These are phyloP conservation scores for Vicia sativa DNA, from an alignment of 306 rosid genomes.

Conservation along the genomic window DNA sequence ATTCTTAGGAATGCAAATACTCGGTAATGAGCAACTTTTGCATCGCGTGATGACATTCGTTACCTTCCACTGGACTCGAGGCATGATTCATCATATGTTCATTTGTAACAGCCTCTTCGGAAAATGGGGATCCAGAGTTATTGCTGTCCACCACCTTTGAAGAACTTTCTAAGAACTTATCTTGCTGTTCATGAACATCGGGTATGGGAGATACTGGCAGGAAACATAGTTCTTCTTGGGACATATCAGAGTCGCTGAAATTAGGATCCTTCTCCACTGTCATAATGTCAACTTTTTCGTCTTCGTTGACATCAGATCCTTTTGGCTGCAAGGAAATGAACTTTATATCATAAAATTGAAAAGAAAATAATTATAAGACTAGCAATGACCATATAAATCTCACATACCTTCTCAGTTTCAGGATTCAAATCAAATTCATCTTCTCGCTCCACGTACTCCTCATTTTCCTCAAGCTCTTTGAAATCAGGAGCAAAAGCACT, in stretches of 20 bases:
- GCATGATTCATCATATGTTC: conserved; percentile 66
- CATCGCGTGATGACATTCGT: conserved; percentile 24
- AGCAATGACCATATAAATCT: conserved; percentile 11
- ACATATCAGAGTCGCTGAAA: conserved; percentile 92
- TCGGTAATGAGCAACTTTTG: not conserved
- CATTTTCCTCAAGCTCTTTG: conserved; percentile 98
- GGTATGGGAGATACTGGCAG: conserved; percentile 82
- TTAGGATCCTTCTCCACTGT: conserved; percentile 75
- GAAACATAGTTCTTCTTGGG: conserved; percentile 84
- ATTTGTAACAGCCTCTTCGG: conserved; percentile 84
- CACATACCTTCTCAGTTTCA: conserved; percentile 79
- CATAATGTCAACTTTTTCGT: conserved; percentile 86
- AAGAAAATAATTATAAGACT: not conserved
- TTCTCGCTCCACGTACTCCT: conserved; percentile 89
- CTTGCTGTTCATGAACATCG: conserved; percentile 68
- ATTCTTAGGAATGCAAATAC: conserved; percentile 26
- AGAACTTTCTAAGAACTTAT: conserved; percentile 70
- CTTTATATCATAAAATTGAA: conserved; percentile 1
- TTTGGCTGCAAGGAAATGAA: conserved; percentile 61
- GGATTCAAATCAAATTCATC: conserved; percentile 97
- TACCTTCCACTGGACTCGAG: conserved; percentile 89
- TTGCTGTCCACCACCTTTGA: conserved; percentile 74
- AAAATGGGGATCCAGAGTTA: conserved; percentile 88
- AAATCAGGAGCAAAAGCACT: conserved; percentile 99
- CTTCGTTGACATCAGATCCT: conserved; percentile 78